These are phyloP conservation scores for Catenaria anguillulae DNA, from an alignment of 371 early-diverging fungal genomes.

Conservation along the genomic window DNA sequence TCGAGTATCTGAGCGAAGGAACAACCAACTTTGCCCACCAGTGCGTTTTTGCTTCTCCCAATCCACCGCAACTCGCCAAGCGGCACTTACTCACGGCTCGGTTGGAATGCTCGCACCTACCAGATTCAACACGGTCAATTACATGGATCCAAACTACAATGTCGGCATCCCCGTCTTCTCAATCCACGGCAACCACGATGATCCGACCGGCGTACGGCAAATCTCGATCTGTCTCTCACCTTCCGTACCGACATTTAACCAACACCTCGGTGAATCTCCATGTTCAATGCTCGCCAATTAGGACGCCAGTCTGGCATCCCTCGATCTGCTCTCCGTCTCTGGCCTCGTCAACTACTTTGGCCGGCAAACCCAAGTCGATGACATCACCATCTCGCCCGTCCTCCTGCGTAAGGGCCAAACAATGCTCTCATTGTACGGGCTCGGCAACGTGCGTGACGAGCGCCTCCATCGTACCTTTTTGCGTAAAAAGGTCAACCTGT, in stretches of 20 bases:
- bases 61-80: too few relatives aligned
- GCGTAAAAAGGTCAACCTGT: slow-evolving; percentile 54
- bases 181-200: slow-evolving; percentile 99
- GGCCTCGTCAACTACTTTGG: slow-evolving; percentile 97
- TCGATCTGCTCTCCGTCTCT: slow-evolving; percentile 68
- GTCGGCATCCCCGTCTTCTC: slow-evolving; percentile 83
- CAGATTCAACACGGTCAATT: slow-evolving; percentile 54
- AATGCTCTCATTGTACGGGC: slow-evolving; percentile 77
- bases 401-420: slow-evolving; percentile 64
- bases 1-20: slow-evolving; percentile 64
- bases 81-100: too few relatives aligned
- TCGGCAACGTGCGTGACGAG: slow-evolving; percentile 94
- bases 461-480: slow-evolving; percentile 72
- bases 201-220: slow-evolving; percentile 84
- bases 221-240: too few relatives aligned
- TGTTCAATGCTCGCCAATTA: too few relatives aligned
- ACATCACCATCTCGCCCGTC: slow-evolving; percentile 64
- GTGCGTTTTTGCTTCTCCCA: too few relatives aligned
- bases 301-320: slow-evolving; percentile 63
- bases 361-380: slow-evolving; percentile 47
- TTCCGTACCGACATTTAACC: too few relatives aligned
- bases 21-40: slow-evolving; percentile 50
- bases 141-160: slow-evolving; percentile 76
- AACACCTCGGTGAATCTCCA: too few relatives aligned
- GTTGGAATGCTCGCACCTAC: too few relatives aligned